phyloP scores from a whole-genome alignment of 2,329 filamentous ascomycete genomes.

The Scedosporium apiospermum region DNA sequence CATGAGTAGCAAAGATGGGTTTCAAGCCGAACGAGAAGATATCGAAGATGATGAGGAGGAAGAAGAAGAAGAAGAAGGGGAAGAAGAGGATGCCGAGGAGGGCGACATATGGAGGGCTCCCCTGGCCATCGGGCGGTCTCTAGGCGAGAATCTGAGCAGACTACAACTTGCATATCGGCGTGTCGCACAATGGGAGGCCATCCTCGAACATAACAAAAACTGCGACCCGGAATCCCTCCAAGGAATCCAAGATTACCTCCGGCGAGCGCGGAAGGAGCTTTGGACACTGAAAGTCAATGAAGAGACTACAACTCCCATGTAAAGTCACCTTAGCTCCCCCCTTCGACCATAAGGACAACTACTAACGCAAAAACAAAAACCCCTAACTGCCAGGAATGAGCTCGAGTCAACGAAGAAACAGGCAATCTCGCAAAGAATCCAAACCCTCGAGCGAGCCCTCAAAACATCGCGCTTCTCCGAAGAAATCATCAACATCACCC shows the following conservation, averaged over 20 bases:
- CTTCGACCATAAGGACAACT: neutral
- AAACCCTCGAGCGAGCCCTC: constrained; percentile 21
- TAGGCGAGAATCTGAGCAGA: constrained; percentile 25
- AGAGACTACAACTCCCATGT: constrained; percentile 9
- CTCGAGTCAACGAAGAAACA: constrained; percentile 16
- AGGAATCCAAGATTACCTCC: constrained; percentile 15
- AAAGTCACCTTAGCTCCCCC: neutral
- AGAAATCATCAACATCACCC: constrained; percentile 30
- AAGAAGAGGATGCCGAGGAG: neutral
- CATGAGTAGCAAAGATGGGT: too few species aligned
- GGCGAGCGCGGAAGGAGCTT: constrained; percentile 12
- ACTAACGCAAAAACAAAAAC: neutral
- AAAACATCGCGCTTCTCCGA: constrained; percentile 21
- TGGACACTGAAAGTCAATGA: constrained; percentile 15
- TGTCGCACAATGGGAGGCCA: constrained; percentile 24
- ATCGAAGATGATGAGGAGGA: too few species aligned
- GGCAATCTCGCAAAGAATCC: constrained; percentile 22
- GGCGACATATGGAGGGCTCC: constrained; percentile 11
- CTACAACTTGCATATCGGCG: constrained; percentile 26
- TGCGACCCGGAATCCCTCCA: constrained; percentile 10
- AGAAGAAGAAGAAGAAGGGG: too few species aligned
- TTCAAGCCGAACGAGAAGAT: too few species aligned
- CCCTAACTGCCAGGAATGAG: neutral
- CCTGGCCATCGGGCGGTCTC: constrained; percentile 22
- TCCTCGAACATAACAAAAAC: constrained; percentile 16